phyloP scores from a whole-genome alignment of 2,329 filamentous ascomycete species.

The Alternaria consortialis region DNA sequence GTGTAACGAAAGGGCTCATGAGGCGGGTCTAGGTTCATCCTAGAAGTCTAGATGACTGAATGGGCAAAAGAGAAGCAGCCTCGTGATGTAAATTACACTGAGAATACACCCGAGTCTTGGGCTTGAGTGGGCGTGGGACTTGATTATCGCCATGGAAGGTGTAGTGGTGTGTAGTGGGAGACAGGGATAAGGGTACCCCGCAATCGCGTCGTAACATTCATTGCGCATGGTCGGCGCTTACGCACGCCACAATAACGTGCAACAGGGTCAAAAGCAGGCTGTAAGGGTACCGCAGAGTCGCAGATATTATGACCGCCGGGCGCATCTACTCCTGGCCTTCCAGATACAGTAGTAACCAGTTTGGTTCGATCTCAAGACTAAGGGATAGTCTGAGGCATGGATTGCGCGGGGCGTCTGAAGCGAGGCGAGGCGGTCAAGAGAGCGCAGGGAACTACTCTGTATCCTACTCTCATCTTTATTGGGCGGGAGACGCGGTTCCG shows the following conservation, averaged over 20 bases:
- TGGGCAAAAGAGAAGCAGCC: background rate
- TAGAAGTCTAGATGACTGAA: background rate
- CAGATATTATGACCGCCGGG: background rate
- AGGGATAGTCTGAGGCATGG: too few relatives aligned
- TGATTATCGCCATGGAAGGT: background rate
- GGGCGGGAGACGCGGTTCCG: background rate
- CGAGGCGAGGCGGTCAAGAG: constrained; percentile 13
- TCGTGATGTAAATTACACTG: background rate
- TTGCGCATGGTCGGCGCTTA: constrained; percentile 16
- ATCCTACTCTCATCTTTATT: background rate
- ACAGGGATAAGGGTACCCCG: constrained; percentile 6
- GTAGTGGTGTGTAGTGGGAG: constrained; percentile 2
- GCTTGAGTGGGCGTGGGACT: background rate
- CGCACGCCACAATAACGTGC: constrained; percentile 20
- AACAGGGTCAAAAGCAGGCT: constrained; percentile 4
- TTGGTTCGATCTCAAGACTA: background rate
- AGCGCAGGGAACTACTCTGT: background rate
- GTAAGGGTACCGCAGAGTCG: background rate
- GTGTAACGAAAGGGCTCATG: background rate
- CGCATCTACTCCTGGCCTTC: background rate
- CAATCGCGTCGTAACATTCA: background rate
- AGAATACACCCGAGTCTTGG: background rate
- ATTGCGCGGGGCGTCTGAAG: constrained; percentile 6
- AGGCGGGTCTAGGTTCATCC: background rate
- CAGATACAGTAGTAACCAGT: background rate